These are phyloP conservation scores for Fusarium poae DNA, from an alignment of 2,329 filamentous ascomycete species.

Conservation along the genomic window DNA sequence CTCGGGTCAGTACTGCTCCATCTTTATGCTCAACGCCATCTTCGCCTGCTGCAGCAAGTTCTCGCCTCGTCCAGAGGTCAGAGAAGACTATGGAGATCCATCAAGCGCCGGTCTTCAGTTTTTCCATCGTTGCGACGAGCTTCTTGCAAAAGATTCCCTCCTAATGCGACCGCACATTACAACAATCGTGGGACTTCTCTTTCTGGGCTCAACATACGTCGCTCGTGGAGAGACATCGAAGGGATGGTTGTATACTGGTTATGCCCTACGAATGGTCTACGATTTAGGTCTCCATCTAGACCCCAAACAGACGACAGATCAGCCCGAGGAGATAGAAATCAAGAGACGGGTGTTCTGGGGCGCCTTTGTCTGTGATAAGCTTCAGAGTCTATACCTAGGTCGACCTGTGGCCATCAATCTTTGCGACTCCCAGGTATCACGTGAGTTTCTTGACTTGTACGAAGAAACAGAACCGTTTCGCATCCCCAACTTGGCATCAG, in stretches of 20 bases:
- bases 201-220: slow-evolving; percentile 17
- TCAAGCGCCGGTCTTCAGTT: slow-evolving; percentile 7
- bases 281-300: slow-evolving; percentile 16
- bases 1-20: slow-evolving; percentile 5
- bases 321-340: slow-evolving; percentile 16
- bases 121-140: slow-evolving; percentile 14
- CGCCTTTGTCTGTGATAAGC: slow-evolving; percentile 59
- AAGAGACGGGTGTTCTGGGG: slow-evolving; percentile 17
- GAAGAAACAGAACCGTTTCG: slow-evolving; percentile 22
- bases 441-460: slow-evolving; percentile 15
- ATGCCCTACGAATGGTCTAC: slow-evolving; percentile 16
- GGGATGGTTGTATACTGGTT: slow-evolving; percentile 19
- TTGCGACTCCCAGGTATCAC: slow-evolving; percentile 6
- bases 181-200: slow-evolving; percentile 11
- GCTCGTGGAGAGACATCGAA: slow-evolving; percentile 23
- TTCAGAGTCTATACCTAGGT: slow-evolving; percentile 16
- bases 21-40: slow-evolving; percentile 20
- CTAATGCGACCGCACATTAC: slow-evolving; percentile 8
- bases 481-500: background rate
- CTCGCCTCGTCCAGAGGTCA: slow-evolving; percentile 1
- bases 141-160: background rate
- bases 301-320: slow-evolving; percentile 1
- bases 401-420: slow-evolving; percentile 18
- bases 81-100: slow-evolving; percentile 1
- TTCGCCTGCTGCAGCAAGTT: slow-evolving; percentile 24